Evolutionary conservation across 2,329 filamentous ascomycete genomes (phyloP), one percentile per base, ranked within the genome.

Genomic region (Fusarium stilboides): DNA sequence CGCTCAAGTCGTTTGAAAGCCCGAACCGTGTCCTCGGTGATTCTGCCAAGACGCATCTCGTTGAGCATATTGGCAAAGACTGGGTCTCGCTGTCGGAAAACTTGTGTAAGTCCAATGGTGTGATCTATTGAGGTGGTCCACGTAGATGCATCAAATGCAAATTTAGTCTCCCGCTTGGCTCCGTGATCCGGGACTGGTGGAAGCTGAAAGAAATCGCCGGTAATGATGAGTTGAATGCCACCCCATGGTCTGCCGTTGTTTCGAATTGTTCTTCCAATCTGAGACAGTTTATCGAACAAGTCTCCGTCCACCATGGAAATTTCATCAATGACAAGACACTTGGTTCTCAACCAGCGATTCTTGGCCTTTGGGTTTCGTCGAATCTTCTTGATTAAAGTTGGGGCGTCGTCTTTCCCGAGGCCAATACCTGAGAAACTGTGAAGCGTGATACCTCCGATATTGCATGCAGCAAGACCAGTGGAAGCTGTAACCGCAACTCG

Each of bases 271-370:
- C 95, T 88, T 15, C 94, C 95, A 70, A 99, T 92, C 64, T 92
- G 88, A 65, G 97, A 94, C 19, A 99, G 86, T 79, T 99, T 99
- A 82, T 99, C 96, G 71, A 98, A 99, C 0, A 99, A 85, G 34
- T 98, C 94, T 2, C 94, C 96, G 74, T 99, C 96, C 6, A 99
- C 94, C 97, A 99, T 99, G 14, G 96, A 98, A 5, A 99, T 91
- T 78, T 99, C 96, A 79, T 99, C 96, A 73, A 99, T 88, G 71
- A 99, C 87, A 24, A 99, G 86, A 14, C 94, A 89, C 76, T 94
- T 97, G 1, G 94, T 97, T 58, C 90, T 89, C 69, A 97, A 82
- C 97, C 97, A 99, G 40, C 95, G 88, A 68, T 89, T 91, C 77
- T 92, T 95, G 22, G 94, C 94, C 77, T 98, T 98, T 19, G 88